phyloP scores from a whole-genome alignment of 2,329 filamentous ascomycete species.

The Colletotrichum spaethianum region DNA sequence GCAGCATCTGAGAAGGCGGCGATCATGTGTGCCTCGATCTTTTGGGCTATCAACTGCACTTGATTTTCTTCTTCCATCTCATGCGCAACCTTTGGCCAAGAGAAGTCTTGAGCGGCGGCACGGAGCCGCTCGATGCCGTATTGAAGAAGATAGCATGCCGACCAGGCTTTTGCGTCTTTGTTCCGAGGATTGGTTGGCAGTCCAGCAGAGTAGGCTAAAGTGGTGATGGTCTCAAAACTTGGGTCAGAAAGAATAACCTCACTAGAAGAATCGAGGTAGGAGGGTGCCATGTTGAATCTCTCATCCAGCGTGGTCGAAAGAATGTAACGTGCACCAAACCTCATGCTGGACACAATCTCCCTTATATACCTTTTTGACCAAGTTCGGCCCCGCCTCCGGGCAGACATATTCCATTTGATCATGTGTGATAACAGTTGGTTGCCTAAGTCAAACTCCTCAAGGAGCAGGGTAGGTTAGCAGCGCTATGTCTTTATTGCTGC shows the following conservation, averaged over 20 bases:
- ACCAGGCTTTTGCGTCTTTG: background rate
- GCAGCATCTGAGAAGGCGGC: background rate
- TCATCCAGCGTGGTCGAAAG: background rate
- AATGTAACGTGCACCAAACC: background rate
- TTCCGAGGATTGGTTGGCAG: background rate
- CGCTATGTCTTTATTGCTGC: background rate
- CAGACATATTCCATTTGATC: too few species aligned
- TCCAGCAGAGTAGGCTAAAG: background rate
- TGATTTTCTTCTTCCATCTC: background rate
- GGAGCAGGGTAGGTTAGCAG: background rate
- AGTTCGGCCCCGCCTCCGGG: too few species aligned
- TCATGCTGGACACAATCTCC: background rate
- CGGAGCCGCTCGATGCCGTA: background rate
- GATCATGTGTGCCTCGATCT: background rate
- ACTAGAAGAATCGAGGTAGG: background rate
- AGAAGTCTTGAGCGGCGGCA: background rate
- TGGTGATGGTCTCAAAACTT: background rate
- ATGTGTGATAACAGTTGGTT: background rate
- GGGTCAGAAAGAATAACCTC: background rate
- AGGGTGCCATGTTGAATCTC: background rate
- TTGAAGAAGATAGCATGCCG: background rate
- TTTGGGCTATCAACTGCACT: background rate
- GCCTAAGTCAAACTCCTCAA: background rate
- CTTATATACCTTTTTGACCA: background rate
- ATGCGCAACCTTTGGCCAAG: background rate